Conservation (phyloP, 1,284 basidiomycete genomes). For the Ganoderma sinense region DNA sequence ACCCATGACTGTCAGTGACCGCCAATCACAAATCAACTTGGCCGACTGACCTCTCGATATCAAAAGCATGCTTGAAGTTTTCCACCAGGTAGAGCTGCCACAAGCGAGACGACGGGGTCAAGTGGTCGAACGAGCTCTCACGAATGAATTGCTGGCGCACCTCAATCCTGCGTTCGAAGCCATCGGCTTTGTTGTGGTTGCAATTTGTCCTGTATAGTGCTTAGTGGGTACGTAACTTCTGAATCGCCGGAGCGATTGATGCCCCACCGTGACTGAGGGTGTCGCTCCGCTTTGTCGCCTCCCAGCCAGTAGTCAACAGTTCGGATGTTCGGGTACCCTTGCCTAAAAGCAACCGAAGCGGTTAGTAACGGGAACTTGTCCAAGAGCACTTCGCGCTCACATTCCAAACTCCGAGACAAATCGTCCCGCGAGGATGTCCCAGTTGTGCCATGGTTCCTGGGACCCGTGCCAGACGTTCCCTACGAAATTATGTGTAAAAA, state of each 20-base stretch:
- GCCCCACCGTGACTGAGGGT: constrained; percentile 84
- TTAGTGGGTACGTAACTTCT: constrained; percentile 24
- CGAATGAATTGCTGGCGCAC: constrained; percentile 41
- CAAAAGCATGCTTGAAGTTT: constrained; percentile 90
- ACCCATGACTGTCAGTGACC: constrained; percentile 15
- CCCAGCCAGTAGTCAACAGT: constrained; percentile 88
- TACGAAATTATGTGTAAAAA: constrained; percentile 33
- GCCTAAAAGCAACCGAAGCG: constrained; percentile 49
- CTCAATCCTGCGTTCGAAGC: constrained; percentile 89
- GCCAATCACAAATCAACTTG: constrained; percentile 15
- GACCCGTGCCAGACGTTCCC: constrained; percentile 93
- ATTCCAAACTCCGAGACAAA: constrained; percentile 93
- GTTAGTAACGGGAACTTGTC: constrained; percentile 9
- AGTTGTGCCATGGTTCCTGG: constrained; percentile 91
- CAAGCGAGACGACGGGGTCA: constrained; percentile 14
- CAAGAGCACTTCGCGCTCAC: constrained; percentile 49
- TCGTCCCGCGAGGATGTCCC: constrained; percentile 84
- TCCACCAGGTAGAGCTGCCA: constrained; percentile 83
- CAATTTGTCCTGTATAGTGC: constrained; percentile 60
- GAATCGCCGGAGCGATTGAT: not conserved
- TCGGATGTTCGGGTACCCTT: constrained; percentile 84
- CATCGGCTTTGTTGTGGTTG: constrained; percentile 91
- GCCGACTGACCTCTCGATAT: constrained; percentile 70
- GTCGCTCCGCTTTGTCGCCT: constrained; percentile 73
- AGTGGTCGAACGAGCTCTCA: constrained; percentile 17